Evolutionary conservation across 805 yeast species (phyloP), one percentile per base, ranked within the genome.

Genomic region (Kuraishia hungarica): DNA sequence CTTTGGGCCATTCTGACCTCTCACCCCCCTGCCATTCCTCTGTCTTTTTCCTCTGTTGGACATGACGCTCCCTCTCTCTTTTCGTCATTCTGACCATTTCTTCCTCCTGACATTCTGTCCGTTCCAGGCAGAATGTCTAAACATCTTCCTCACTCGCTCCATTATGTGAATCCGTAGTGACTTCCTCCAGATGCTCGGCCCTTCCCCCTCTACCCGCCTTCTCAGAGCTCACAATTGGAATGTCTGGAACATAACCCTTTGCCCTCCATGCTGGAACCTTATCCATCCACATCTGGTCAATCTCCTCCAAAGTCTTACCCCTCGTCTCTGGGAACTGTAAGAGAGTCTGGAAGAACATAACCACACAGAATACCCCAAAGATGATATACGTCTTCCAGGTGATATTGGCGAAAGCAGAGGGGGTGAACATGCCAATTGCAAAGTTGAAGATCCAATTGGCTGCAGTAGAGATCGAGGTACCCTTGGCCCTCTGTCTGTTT

Each of bases 401-500:
- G 55, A 83, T 79, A 64, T 78, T 78, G 57, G 71, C 67, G 68
- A 82, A 79, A 1, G 82, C 74, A 15, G 62, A 58, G 19, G 91
- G 90, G 15, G 83, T 78, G 64, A 76, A 79, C 80, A 80, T 78
- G 53, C 86, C 88, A 64, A 84, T 81, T 2, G 77, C 81, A 63
- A 84, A 84, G 69, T 86, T 86, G 67, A 78, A 82, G 43, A 83
- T 65, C 92, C 92, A 86, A 69, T 86, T 86, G 43, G 87, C 77
- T 15, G 90, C 84, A 2, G 85, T 83, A 6, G 86, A 75, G 52
- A 84, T 65, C 6, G 89, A 79, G 54, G 82, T 77, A 39, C 87
- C 87, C 63, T 80, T 83, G 56, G 86, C 87, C 64, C 92, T 79
- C 53, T 83, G 76, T 64, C 83, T 78, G 52, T 84, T 78, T 53